Base-by-base conservation (phyloP, 805 yeast species). In the Wickerhamiella parazyma region DNA sequence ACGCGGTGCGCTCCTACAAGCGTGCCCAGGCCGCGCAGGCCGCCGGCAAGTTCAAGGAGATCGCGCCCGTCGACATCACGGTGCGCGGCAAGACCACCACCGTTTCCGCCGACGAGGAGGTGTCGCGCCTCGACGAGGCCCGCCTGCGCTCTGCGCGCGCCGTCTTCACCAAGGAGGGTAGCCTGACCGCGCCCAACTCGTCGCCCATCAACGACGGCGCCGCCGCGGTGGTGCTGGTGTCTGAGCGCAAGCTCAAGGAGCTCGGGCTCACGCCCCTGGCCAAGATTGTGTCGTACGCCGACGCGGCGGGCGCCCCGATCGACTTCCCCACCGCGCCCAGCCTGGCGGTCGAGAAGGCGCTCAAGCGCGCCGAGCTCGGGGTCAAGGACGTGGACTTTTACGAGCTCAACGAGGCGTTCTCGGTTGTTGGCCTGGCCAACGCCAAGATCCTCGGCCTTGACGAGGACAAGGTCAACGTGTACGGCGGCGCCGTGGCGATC, bases 161-260 rank as follows among this genome's bases (percentile, higher is more conserved):
- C 43, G 97, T 85, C 31, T 91, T 91, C 78, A 81, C 83, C 67
- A 78, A 75, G 66, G 95, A 86, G 59, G 98, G 97, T 61, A 83
- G 96, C 33, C 89, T 91, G 49, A 89, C 98, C 33, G 97, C 95
- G 20, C 93, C 96, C 55, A 93, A 91, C 63, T 94, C 97, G 22
- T 85, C 96, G 22, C 85, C 93, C 58, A 71, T 91, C 57, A 91
- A 89, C 64, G 99, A 91, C 64, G 99, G 99, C 66, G 97, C 85
- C 62, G 95, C 97, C 45, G 97, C 97, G 40, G 75, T 91, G 31
- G 70, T 91, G 36, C 72, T 91, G 53, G 91, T 85, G 42, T 81
- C 94, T 47, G 96, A 76, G 60, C 68, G 68, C 50, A 86, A 87
- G 69, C 71, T 87, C 56, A 75, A 76, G 62, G 95, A 87, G 71